Evolutionary conservation across 768 basidiomycete genomes (phyloP).

Genomic region (Podaxis carcinomalis): DNA sequence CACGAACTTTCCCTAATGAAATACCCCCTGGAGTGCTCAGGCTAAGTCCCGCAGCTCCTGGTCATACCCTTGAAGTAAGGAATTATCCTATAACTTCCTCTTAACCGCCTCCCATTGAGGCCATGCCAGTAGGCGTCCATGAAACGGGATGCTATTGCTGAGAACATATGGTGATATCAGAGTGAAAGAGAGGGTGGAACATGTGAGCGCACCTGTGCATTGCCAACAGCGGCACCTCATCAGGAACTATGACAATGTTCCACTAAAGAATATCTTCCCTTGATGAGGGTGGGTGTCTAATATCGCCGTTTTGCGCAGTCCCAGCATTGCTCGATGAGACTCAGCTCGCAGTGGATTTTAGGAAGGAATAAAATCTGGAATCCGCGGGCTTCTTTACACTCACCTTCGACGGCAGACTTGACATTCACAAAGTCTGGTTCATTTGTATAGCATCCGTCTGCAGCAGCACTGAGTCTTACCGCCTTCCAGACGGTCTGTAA

Average conservation of each 20-base stretch:
- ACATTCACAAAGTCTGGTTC: neutral
- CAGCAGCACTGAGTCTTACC: neutral
- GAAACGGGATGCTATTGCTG: neutral
- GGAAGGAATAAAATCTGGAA: slow-evolving; percentile 26
- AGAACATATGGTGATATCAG: no score
- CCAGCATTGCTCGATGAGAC: slow-evolving; percentile 18
- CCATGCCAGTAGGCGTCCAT: neutral
- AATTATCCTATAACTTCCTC: no score
- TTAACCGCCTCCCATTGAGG: neutral
- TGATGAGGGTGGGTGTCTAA: no score
- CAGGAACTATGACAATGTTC: no score
- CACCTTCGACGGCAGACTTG: slow-evolving; percentile 15
- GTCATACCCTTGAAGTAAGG: neutral
- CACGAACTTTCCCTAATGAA: neutral
- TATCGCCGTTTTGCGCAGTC: slow-evolving; percentile 14
- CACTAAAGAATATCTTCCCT: no score
- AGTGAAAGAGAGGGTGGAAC: no score
- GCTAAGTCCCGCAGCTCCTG: neutral
- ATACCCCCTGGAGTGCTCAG: neutral
- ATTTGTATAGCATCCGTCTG: neutral
- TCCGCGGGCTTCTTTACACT: slow-evolving; percentile 17
- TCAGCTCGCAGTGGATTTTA: slow-evolving; percentile 23
- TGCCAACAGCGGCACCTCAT: no score
- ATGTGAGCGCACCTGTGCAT: no score
- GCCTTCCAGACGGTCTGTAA: neutral